Evolutionary conservation across 352 stramenopile genomes (phyloP).

Genomic region (Blastocystis sp.): DNA sequence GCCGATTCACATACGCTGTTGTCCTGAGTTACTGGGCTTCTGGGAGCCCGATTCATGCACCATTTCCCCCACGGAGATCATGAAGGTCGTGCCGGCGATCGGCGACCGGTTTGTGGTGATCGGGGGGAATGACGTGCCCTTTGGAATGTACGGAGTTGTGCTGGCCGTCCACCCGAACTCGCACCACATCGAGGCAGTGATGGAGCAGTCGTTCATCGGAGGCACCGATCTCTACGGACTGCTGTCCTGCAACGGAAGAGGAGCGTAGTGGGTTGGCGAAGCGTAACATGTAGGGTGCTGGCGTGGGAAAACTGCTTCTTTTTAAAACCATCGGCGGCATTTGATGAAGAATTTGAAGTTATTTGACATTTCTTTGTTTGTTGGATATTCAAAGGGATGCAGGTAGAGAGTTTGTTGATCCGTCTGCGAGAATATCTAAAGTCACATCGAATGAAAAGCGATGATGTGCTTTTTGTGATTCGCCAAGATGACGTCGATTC

Average conservation of each 20-base stretch:
- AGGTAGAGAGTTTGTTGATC: neutral
- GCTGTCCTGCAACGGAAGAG: neutral
- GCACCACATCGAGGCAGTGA: slow-evolving; percentile 93
- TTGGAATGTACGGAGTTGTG: slow-evolving; percentile 91
- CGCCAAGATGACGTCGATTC: slow-evolving; percentile 28
- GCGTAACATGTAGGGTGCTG: neutral
- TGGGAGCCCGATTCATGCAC: neutral
- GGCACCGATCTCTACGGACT: slow-evolving; percentile 86
- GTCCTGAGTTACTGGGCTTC: neutral
- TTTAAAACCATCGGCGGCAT: neutral
- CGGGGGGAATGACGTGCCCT: slow-evolving; percentile 83
- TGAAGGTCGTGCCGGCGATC: slow-evolving; percentile 70
- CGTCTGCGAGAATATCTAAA: neutral
- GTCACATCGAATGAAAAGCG: neutral
- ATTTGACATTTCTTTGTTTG: neutral
- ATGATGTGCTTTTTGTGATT: neutral
- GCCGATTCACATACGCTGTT: neutral
- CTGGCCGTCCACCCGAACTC: slow-evolving; percentile 89
- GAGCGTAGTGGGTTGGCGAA: neutral
- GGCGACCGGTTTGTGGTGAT: slow-evolving; percentile 96
- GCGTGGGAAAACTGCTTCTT: slow-evolving; percentile 43
- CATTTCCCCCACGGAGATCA: neutral
- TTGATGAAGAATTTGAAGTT: neutral
- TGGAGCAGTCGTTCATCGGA: slow-evolving; percentile 87
- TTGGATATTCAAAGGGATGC: neutral